phyloP scores from a whole-genome alignment of 306 rosid genomes.

The Astragalus membranaceus region DNA sequence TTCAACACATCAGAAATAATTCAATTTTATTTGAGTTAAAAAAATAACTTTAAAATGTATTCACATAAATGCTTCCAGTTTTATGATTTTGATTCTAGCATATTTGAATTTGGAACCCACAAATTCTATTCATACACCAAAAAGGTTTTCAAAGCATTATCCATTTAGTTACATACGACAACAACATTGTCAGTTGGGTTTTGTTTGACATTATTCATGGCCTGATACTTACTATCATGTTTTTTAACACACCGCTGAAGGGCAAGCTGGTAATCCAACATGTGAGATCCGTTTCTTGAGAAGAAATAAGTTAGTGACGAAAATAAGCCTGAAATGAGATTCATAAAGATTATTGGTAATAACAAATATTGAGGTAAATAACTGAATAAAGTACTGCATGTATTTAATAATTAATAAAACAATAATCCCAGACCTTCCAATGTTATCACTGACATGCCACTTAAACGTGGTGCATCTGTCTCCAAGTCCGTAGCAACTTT shows the following conservation, averaged over 20 bases:
- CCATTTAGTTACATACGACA: neutral
- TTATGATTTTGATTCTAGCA: constrained; percentile 6
- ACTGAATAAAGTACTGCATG: neutral
- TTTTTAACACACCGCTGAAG: constrained; percentile 61
- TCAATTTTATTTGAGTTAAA: constrained; percentile 1
- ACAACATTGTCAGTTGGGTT: neutral
- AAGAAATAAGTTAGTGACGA: constrained; percentile 84
- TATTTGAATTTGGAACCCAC: constrained; percentile 1
- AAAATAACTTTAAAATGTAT: neutral
- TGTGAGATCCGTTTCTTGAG: constrained; percentile 86
- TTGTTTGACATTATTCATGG: neutral
- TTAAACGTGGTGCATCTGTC: constrained; percentile 48
- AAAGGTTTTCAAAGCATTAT: constrained; percentile 5
- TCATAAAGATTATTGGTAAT: constrained; percentile 18
- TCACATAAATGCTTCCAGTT: constrained; percentile 1
- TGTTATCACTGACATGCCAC: constrained; percentile 71
- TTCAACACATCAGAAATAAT: neutral
- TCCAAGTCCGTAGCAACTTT: constrained; percentile 73
- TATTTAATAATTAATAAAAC: neutral
- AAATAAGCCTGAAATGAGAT: constrained; percentile 63
- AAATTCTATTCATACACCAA: neutral
- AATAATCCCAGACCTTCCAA: constrained; percentile 64
- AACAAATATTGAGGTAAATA: constrained; percentile 6
- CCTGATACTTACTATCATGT: constrained; percentile 56
- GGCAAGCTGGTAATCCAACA: constrained; percentile 84